Evolutionary conservation across 1,139 yeast species (phyloP).

Genomic region (Hyphopichia wangnamkhiaoensis): DNA sequence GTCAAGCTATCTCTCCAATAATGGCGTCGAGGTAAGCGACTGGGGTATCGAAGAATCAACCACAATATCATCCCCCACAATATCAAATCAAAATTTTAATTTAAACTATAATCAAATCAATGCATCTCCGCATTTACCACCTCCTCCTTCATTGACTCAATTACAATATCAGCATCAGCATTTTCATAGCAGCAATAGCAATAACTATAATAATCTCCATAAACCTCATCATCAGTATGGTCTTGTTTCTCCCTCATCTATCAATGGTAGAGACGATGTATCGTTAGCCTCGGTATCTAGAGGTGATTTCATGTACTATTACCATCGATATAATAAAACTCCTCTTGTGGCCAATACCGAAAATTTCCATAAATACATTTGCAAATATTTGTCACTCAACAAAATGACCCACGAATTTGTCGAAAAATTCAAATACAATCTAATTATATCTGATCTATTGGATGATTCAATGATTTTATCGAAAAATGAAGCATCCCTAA

Average conservation of each 20-base stretch:
- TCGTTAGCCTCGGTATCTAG: neutral
- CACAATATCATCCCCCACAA: slow-evolving; percentile 16
- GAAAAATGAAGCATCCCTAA: slow-evolving; percentile 41
- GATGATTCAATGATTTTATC: slow-evolving; percentile 47
- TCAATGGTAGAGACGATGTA: neutral
- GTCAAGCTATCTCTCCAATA: slow-evolving; percentile 17
- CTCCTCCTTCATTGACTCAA: slow-evolving; percentile 8
- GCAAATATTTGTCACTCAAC: slow-evolving; percentile 27
- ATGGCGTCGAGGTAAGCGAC: slow-evolving; percentile 29
- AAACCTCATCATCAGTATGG: slow-evolving; percentile 1
- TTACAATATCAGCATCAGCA: slow-evolving; percentile 7
- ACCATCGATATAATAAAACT: neutral
- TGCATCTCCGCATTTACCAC: slow-evolving; percentile 6
- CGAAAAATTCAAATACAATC: slow-evolving; percentile 46
- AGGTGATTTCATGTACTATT: slow-evolving; percentile 8
- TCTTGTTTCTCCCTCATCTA: slow-evolving; percentile 3
- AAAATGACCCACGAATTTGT: slow-evolving; percentile 25
- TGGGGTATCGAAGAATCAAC: slow-evolving; percentile 44
- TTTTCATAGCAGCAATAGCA: slow-evolving; percentile 6
- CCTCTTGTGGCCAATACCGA: slow-evolving; percentile 18
- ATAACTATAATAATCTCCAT: neutral
- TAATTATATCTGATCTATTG: slow-evolving; percentile 41
- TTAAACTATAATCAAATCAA: neutral
- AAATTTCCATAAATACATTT: slow-evolving; percentile 27
- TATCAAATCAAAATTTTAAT: slow-evolving; percentile 10